phyloP scores from a whole-genome alignment of 2,329 filamentous ascomycete genomes.

The Pochonia chlamydosporia region DNA sequence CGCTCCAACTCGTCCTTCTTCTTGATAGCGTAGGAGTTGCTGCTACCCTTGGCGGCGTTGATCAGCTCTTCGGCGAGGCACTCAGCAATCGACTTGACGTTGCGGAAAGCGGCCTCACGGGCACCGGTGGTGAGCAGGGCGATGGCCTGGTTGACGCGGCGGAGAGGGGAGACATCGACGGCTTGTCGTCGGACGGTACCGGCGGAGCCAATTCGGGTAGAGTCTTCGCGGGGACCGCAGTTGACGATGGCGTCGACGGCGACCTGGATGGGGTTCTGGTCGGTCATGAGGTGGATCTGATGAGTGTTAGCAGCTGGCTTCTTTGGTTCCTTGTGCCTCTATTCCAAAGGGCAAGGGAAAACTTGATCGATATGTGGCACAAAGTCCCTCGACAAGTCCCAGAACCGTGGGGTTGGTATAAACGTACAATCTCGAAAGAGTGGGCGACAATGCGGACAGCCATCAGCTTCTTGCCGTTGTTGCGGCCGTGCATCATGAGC shows the following conservation, averaged over 20 bases:
- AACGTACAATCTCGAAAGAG: constrained; percentile 97
- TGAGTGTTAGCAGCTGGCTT: neutral
- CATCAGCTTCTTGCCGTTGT: constrained; percentile 99
- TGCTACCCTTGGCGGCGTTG: constrained; percentile 99
- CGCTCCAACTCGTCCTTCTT: constrained; percentile 99
- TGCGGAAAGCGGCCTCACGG: constrained; percentile 98
- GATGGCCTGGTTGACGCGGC: constrained; percentile 99
- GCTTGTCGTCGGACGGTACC: constrained; percentile 99
- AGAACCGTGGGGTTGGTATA: constrained; percentile 1
- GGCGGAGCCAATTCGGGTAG: constrained; percentile 97
- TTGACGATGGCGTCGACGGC: constrained; percentile 99
- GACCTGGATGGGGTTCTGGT: constrained; percentile 99
- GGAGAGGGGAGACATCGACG: constrained; percentile 99
- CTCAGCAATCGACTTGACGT: constrained; percentile 99
- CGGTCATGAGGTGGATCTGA: constrained; percentile 99
- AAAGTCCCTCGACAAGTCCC: neutral
- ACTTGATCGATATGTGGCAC: too few relatives aligned
- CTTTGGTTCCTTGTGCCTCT: too few relatives aligned
- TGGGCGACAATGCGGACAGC: constrained; percentile 98
- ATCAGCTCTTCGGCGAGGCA: constrained; percentile 99
- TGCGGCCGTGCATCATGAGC: constrained; percentile 99
- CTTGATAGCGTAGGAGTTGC: constrained; percentile 99
- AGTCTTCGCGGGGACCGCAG: constrained; percentile 99
- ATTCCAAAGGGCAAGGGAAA: too few relatives aligned
- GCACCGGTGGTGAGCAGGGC: constrained; percentile 98